Percentiles rank a stretch among this genome's conserved stretches.
These are phyloP conservation scores for Diddensiella santjacobensis DNA, from an alignment of 805 yeast genomes.

Conservation along the genomic window DNA sequence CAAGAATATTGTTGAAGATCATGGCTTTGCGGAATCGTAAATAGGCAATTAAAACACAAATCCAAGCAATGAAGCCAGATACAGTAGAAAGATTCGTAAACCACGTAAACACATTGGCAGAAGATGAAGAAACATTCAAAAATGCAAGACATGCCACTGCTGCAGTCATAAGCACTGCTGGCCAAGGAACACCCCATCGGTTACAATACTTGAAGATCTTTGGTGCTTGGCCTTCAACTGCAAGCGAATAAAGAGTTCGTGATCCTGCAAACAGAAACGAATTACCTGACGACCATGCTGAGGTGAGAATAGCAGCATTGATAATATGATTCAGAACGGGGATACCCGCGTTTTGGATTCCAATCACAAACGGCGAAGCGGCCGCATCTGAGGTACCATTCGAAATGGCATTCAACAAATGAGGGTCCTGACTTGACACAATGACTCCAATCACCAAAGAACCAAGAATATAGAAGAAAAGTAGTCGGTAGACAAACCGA, in stretches of 20 bases:
- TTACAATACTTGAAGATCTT: conserved; percentile 57
- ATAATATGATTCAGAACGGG: conserved; percentile 50
- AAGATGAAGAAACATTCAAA: conserved; percentile 57
- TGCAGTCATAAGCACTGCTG: conserved; percentile 63
- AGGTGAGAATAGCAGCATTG: conserved; percentile 52
- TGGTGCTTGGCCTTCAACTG: conserved; percentile 64
- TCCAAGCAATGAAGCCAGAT: conserved; percentile 66
- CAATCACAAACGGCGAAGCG: conserved; percentile 57
- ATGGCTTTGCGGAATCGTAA: conserved; percentile 65
- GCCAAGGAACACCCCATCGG: conserved; percentile 66
- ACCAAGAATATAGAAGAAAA: conserved; percentile 62
- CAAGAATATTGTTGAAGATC: conserved; percentile 46
- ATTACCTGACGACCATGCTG: conserved; percentile 56
- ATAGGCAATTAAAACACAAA: conserved; percentile 50
- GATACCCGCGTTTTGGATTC: conserved; percentile 50
- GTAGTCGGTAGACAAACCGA: conserved; percentile 67
- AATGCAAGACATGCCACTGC: conserved; percentile 58
- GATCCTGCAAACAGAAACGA: conserved; percentile 60
- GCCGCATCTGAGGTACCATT: conserved; percentile 63
- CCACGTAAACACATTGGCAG: conserved; percentile 59
- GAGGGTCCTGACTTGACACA: conserved; percentile 62
- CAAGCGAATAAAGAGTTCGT: conserved; percentile 52
- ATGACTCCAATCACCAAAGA: conserved; percentile 69
- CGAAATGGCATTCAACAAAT: conserved; percentile 45
- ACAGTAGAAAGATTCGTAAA: conserved; percentile 61